Percentiles rank a stretch among this genome's conserved stretches.
phyloP scores from a whole-genome alignment of 805 yeast species.

The Metschnikowia proteae region DNA sequence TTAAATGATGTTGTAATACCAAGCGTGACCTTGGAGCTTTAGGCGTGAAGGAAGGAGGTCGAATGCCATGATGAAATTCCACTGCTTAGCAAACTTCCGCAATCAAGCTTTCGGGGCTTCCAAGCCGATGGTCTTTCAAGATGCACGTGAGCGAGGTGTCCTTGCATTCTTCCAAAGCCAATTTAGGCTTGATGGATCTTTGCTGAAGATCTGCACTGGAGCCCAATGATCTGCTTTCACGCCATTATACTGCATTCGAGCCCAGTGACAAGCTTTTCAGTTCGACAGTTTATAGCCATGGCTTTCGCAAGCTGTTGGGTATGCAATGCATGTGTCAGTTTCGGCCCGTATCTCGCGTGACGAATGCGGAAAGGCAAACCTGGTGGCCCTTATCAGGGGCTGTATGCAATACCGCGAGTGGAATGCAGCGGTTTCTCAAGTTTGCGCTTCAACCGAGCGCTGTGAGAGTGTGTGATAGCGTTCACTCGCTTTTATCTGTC shows the following conservation, averaged over 20 bases:
- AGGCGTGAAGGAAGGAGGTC: too few relatives aligned
- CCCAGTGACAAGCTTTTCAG: too few relatives aligned
- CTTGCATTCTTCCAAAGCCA: too few relatives aligned
- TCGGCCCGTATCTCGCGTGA: neutral
- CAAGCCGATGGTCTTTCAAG: neutral
- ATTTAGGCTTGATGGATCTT: too few relatives aligned
- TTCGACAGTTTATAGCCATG: too few relatives aligned
- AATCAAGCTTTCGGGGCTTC: neutral
- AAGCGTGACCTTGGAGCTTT: too few relatives aligned
- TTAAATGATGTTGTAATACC: too few relatives aligned
- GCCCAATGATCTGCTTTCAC: too few relatives aligned
- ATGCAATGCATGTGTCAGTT: neutral
- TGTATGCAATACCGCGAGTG: neutral
- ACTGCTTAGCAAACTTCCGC: neutral
- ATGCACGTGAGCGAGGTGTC: too few relatives aligned
- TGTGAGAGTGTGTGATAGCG: neutral
- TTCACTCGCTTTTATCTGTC: neutral
- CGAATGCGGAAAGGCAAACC: slow-evolving; percentile 4
- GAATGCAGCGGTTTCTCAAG: neutral
- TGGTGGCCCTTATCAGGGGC: neutral
- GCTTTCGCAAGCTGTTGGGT: neutral
- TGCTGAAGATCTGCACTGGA: too few relatives aligned
- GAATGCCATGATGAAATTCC: too few relatives aligned
- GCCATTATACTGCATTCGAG: too few relatives aligned
- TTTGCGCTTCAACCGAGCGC: neutral